Base-by-base conservation (phyloP, 176 grass and related monocot genomes). In the Hordeum marinum region DNA sequence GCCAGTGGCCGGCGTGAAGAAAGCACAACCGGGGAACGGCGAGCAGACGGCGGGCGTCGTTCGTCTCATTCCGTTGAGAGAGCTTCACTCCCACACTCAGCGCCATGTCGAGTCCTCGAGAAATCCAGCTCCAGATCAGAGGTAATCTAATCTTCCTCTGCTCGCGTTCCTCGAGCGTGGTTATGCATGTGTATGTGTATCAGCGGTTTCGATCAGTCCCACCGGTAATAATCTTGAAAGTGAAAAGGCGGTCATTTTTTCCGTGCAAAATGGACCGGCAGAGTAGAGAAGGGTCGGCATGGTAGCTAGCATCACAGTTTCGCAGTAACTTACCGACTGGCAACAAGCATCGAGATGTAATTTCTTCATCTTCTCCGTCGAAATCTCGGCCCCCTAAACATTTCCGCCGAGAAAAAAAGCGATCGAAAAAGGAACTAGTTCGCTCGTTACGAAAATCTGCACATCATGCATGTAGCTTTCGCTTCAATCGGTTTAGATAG, bases 121-220 rank as follows among this genome's bases (percentile, higher is more conserved):
- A 94, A 85, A 77, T 90, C 72, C 85, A 90, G 80, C 87, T 94
- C 32, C 85, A 89, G 3, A 79, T 85, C 60, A 77, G 52, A 92
- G 90, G 92, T 94, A 40, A 25, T 25, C 3, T 94, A 40, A 25
- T 25, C 3, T 35, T 31, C 73, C 5, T 29, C 18, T 29, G 0
- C 14, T 50, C 36, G 29, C 5, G 21, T 42, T 71, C 9, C 27
- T 39, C 9, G 2, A 1, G 70, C 29, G 59, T 81, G 14, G 17
- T 32, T 13, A n/a, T n/a, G n/a, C n/a, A n/a, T n/a, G 5, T 54
- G 37, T 50, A 14, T 11, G 3, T 42, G 6, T 82, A 27, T 9
- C 9, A 17, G 63, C 13, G 40, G 8, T 76, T 84, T 41, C 36
- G n/a, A 24, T 12, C 5, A 9, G 12, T 35, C n/a, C 55, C 42